These are phyloP conservation scores for Phytophthora litchii DNA, from an alignment of 352 stramenopile genomes.

Conservation along the genomic window DNA sequence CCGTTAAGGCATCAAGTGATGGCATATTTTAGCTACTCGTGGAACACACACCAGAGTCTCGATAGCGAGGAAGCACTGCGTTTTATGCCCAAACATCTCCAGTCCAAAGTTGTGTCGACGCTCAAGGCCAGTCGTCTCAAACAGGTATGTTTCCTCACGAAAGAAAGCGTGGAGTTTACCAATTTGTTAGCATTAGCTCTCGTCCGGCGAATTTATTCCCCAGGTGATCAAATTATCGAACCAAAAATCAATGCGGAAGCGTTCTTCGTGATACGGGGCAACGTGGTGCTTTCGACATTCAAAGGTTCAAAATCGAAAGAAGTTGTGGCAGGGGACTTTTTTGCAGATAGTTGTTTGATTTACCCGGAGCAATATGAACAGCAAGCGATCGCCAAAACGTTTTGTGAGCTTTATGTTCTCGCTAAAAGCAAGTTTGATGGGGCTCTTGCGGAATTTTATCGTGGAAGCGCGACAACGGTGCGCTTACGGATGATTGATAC, in stretches of 20 bases:
- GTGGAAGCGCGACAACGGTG: constrained; percentile 30
- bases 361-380: constrained; percentile 63
- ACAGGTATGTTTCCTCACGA: constrained; percentile 70
- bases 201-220: constrained; percentile 57
- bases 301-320: constrained; percentile 53
- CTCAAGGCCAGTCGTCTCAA: constrained; percentile 70
- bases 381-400: constrained; percentile 74
- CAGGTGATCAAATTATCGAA: constrained; percentile 65
- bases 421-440: constrained; percentile 68
- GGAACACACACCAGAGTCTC: constrained; percentile 59
- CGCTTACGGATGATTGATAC: constrained; percentile 48
- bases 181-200: constrained; percentile 64
- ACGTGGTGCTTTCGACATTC: constrained; percentile 49
- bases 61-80: constrained; percentile 63
- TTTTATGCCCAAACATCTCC: constrained; percentile 60
- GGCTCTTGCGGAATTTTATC: constrained; percentile 63
- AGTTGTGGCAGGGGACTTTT: constrained; percentile 61
- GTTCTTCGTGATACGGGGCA: constrained; percentile 75
- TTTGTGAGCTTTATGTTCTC: constrained; percentile 80
- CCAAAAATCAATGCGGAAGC: constrained; percentile 73
- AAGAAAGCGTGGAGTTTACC: constrained; percentile 73
- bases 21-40: constrained; percentile 69
- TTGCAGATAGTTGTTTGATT: constrained; percentile 63
- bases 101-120: constrained; percentile 63
- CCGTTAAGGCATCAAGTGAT: constrained; percentile 53